Percentiles rank a stretch among this genome's conserved stretches.
phyloP scores from a whole-genome alignment of 495 filamentous ascomycete genomes.

The Platismatia glauca region DNA sequence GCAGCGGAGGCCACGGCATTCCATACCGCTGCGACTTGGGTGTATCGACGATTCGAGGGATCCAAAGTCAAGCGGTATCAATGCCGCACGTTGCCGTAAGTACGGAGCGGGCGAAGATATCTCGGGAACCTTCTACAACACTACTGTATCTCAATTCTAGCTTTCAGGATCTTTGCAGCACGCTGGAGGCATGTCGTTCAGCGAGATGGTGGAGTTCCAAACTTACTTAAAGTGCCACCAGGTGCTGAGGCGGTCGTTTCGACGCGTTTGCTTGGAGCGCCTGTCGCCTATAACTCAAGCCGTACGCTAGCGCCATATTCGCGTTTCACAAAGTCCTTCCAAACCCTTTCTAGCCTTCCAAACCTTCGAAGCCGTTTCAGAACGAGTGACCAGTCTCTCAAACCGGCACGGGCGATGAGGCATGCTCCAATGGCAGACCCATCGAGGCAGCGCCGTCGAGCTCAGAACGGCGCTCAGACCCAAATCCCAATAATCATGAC shows the following conservation, averaged over 20 bases:
- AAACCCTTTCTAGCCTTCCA: not conserved
- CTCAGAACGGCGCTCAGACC: not conserved
- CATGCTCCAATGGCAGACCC: not conserved
- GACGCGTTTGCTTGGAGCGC: slow-evolving; percentile 1
- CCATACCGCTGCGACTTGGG: not conserved
- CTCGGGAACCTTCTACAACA: too few species aligned
- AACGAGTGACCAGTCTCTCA: not conserved
- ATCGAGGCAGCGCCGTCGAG: not conserved
- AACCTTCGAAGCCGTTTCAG: not conserved
- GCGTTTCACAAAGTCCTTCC: not conserved
- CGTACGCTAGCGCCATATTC: not conserved
- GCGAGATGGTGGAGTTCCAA: not conserved
- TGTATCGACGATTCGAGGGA: not conserved
- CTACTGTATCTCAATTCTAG: too few species aligned
- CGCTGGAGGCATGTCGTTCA: not conserved
- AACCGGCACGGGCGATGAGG: not conserved
- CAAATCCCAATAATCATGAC: not conserved
- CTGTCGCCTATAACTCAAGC: not conserved
- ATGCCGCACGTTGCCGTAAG: too few species aligned
- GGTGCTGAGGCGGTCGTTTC: not conserved
- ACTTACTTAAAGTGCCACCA: too few species aligned
- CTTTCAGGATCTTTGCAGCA: not conserved
- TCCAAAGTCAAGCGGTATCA: too few species aligned
- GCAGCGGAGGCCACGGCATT: not conserved
- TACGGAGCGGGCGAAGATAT: too few species aligned